Percentiles rank a stretch among this genome's conserved stretches.
phyloP scores from a whole-genome alignment of 257 asterid genomes.

The Przewalskia tangutica region DNA sequence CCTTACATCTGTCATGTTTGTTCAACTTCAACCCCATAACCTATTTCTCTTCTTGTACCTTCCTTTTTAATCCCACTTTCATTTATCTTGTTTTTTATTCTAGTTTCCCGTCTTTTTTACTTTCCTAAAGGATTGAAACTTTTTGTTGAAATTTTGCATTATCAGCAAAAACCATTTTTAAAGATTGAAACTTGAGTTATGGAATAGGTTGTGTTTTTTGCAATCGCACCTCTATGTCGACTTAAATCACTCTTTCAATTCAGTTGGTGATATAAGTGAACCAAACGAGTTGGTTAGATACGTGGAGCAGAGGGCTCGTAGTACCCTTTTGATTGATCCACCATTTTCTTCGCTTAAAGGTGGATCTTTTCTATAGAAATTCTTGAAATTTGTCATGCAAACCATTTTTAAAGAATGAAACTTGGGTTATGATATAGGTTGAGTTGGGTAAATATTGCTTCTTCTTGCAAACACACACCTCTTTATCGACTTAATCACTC shows the following conservation, averaged over 20 bases:
- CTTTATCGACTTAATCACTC: background rate
- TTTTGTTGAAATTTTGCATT: background rate
- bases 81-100: background rate
- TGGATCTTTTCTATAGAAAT: background rate
- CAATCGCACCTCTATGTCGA: background rate
- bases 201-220: background rate
- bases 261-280: background rate
- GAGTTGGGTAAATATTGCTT: too few species aligned
- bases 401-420: background rate
- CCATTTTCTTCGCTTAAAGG: background rate
- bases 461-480: background rate
- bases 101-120: background rate
- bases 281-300: background rate
- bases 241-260: background rate
- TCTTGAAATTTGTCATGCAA: background rate
- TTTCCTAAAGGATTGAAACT: background rate
- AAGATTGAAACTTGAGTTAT: background rate
- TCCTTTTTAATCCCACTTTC: slow-evolving; percentile 20
- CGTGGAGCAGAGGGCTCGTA: background rate
- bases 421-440: background rate
- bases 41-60: slow-evolving; percentile 15
- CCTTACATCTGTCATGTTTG: slow-evolving; percentile 33
- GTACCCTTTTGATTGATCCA: background rate
- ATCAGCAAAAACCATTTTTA: background rate
- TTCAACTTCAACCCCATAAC: slow-evolving; percentile 22